A percentile compares a stretch with the other conserved stretches of the same genome.
These are phyloP conservation scores for Ophiocordyceps camponoti-saundersi DNA, from an alignment of 2,329 filamentous ascomycete species.

Conservation along the genomic window DNA sequence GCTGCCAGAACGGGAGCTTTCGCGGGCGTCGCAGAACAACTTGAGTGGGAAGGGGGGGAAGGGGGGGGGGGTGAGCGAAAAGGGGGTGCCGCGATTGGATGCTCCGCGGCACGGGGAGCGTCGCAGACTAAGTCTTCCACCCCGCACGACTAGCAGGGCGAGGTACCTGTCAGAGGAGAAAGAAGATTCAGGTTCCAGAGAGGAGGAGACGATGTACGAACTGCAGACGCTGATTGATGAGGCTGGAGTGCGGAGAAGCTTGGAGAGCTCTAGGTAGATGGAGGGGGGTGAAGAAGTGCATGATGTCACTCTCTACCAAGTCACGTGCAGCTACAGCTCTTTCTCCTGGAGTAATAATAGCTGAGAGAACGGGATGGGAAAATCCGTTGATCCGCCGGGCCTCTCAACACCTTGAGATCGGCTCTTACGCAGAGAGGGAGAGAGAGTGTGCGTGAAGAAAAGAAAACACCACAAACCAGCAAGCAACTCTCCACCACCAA, in stretches of 20 bases:
- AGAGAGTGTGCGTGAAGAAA: neutral
- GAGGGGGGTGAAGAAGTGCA: neutral
- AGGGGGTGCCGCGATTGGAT: conserved; percentile 9
- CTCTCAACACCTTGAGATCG: neutral
- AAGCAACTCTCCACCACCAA: conserved; percentile 21
- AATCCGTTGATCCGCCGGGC: neutral
- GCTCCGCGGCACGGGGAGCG: conserved; percentile 3
- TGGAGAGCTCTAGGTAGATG: neutral
- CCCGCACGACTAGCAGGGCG: conserved; percentile 6
- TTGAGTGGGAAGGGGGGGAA: neutral
- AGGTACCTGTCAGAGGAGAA: neutral
- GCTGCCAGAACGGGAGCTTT: neutral
- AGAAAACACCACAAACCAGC: neutral
- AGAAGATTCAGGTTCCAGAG: neutral
- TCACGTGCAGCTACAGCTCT: neutral
- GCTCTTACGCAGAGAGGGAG: conserved; percentile 8
- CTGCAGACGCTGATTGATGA: neutral
- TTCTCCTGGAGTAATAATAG: neutral
- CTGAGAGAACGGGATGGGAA: neutral
- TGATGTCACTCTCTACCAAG: neutral
- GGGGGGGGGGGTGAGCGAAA: neutral
- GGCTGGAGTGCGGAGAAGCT: neutral
- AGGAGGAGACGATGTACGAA: neutral
- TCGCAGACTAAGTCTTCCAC: conserved; percentile 6
- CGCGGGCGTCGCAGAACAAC: neutral